Base-by-base conservation (phyloP, 495 filamentous ascomycete species). In the Aspergillus sparsus region DNA sequence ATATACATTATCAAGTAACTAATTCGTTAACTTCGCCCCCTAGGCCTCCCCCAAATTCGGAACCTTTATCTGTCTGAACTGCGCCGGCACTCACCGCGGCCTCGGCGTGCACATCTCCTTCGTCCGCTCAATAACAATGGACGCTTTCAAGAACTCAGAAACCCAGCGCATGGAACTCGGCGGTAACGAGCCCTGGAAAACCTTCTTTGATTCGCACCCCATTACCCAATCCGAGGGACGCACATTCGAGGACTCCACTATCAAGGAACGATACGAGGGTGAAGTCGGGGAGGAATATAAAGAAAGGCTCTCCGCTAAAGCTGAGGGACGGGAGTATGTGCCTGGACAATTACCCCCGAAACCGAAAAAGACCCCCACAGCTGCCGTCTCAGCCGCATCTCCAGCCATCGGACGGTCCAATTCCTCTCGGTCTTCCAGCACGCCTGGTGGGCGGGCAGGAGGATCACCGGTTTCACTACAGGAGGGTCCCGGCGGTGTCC, bases 51-150 rank as follows among this genome's bases (percentile, higher is more conserved):
- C 86, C 57, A 89, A 89, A 79, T 86, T 89, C 71, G 85, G 85
- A 63, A 89, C 95, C 74, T 98, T 98, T 75, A 97, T 98, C 78
- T 98, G 94, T 75, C 86, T 98, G 45, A 90, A 86, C 60, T 98
- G 94, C 77, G 94, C 94, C 50, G 94, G 94, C 62, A 90, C 92
- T 32, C 94, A 98, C 78, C 89, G 94, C 64, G 90, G 91, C 3
- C 84, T 98, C 13, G 94, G 94, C 53, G 94, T 98, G 32, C 94
- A 98, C 79, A 96, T 98, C 68, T 97, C 92, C 69, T 98, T 98
- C 77, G 91, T 98, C 55, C 89, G 94, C 62, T 90, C 86, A 60
- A 91, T 98, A 63, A 95, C 90, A 49, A 98, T 98, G 94, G 94
- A 98, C 80, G 89, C 90, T 58, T 97, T 98, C 79, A 98, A 98